Evolutionary conservation across 2,329 filamentous ascomycete genomes (phyloP).

Genomic region (Coleophoma eucalyptorum): DNA sequence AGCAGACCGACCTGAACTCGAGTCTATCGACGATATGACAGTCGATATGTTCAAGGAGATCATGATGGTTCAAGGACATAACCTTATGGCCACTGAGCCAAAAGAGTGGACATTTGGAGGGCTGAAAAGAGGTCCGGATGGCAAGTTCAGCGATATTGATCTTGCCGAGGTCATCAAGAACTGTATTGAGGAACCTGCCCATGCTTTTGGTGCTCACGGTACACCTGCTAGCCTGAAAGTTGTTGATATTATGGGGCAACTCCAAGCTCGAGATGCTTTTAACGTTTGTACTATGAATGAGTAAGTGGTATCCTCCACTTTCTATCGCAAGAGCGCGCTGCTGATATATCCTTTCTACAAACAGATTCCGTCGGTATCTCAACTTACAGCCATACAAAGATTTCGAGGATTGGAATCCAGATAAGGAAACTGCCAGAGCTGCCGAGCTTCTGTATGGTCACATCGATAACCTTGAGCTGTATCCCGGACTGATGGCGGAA

Average conservation of each 20-base stretch:
- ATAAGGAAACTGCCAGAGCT: slow-evolving; percentile 41
- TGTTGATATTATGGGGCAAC: slow-evolving; percentile 43
- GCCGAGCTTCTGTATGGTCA: slow-evolving; percentile 42
- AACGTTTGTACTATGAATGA: slow-evolving; percentile 50
- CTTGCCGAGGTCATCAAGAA: slow-evolving; percentile 40
- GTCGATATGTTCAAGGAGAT: slow-evolving; percentile 37
- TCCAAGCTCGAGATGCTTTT: slow-evolving; percentile 40
- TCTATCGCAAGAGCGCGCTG: not conserved
- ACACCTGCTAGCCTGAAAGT: slow-evolving; percentile 41
- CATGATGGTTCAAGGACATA: slow-evolving; percentile 31
- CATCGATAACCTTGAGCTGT: slow-evolving; percentile 51
- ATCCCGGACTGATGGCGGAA: slow-evolving; percentile 54
- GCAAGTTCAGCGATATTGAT: slow-evolving; percentile 38
- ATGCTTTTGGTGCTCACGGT: slow-evolving; percentile 47
- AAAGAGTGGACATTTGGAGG: slow-evolving; percentile 38
- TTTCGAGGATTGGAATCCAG: slow-evolving; percentile 48
- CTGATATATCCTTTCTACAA: not conserved
- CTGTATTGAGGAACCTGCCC: slow-evolving; percentile 43
- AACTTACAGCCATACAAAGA: slow-evolving; percentile 44
- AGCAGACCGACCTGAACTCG: slow-evolving; percentile 30
- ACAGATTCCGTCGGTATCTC: slow-evolving; percentile 45
- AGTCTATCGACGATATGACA: slow-evolving; percentile 38
- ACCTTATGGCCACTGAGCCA: slow-evolving; percentile 28
- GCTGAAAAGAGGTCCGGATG: slow-evolving; percentile 34
- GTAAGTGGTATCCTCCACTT: slow-evolving; percentile 22